Conservation (phyloP, 768 basidiomycete genomes). For the Tubosaeta sp. region DNA sequence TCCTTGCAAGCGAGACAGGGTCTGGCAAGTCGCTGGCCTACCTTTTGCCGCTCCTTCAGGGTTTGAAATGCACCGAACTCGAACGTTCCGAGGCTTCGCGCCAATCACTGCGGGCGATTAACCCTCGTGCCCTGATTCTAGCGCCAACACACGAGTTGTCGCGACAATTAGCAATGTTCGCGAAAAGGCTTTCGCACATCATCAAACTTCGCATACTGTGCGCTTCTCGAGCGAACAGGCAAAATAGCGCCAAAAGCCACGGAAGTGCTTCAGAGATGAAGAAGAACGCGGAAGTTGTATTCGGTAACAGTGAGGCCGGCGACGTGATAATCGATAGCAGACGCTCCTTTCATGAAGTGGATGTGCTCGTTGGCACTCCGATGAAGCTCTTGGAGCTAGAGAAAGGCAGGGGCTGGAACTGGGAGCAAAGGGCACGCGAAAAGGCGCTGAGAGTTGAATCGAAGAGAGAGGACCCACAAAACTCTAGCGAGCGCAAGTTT, state of each 20-base stretch:
- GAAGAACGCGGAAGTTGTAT: conserved; percentile 6
- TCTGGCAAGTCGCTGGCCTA: conserved; percentile 92
- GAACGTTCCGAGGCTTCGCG: conserved; percentile 3
- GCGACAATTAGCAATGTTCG: conserved; percentile 70
- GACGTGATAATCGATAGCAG: conserved; percentile 28
- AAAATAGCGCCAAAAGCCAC: conserved; percentile 21
- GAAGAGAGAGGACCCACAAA: conserved; percentile 27
- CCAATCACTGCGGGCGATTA: conserved; percentile 32
- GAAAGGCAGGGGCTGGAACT: conserved; percentile 52
- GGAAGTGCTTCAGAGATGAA: conserved; percentile 51
- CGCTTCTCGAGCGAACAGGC: conserved; percentile 56
- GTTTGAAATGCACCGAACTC: conserved; percentile 65
- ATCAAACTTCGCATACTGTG: conserved; percentile 76
- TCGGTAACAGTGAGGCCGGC: conserved; percentile 22
- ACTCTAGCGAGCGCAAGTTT: conserved; percentile 28
- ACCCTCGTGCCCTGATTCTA: conserved; percentile 76
- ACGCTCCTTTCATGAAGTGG: conserved; percentile 33
- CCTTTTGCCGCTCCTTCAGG: conserved; percentile 77
- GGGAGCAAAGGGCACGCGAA: conserved; percentile 28
- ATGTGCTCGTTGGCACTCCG: conserved; percentile 63
- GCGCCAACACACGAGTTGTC: conserved; percentile 89
- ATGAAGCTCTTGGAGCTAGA: conserved; percentile 60
- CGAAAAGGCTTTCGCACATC: conserved; percentile 70
- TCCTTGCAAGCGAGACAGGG: conserved; percentile 87
- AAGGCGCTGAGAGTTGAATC: conserved; percentile 21